Evolutionary conservation across 257 asterid species (phyloP), one percentile per base, ranked within the genome.

Genomic region (Solanum medicagineum): DNA sequence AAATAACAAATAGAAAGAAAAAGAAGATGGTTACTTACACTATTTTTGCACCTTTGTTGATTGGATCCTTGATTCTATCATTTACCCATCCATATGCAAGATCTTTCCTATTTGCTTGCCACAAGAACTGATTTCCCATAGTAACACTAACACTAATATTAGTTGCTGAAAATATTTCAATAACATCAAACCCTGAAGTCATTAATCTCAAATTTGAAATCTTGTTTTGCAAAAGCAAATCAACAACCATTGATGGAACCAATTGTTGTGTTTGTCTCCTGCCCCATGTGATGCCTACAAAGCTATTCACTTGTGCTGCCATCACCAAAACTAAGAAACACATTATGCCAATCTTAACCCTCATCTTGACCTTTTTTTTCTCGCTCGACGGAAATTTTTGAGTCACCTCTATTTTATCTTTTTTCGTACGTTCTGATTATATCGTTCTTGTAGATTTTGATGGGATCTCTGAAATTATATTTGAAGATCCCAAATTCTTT

Each of bases 171-270:
- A 89, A 87, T 44, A 87, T 88, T 20, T 69, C 57, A 4, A 87
- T 65, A 54, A 86, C 84, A 49, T 87, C 86, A 19, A 19, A 59
- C 15, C 85, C 81, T 6, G 84, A 56, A 54, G 86, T 85, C 47
- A 70, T 70, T 10, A 89, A 20, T 85, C 86, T 89, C 12, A 87
- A 22, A 8, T 73, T 22, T 8, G 77, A 60, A 32, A 90, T 86
- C 7, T 10, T 54, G 4, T 88, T 88, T 45, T 88, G 89, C 20
- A 90, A 47, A 22, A 88, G 86, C 81, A 88, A 63, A 59, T 90
- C 90, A 15, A 86, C 92, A 74, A 88, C 90, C 90, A 89, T 86
- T 6, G 92, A 89, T 44, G 92, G 92, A 68, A 88, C 85, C 57
- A 89, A 51, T 62, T 86, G 73, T 65, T 89, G 90, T 13, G 92